These are phyloP conservation scores for Acanthamoeba healyi DNA, from an alignment of 208 protist species.

Conservation along the genomic window DNA sequence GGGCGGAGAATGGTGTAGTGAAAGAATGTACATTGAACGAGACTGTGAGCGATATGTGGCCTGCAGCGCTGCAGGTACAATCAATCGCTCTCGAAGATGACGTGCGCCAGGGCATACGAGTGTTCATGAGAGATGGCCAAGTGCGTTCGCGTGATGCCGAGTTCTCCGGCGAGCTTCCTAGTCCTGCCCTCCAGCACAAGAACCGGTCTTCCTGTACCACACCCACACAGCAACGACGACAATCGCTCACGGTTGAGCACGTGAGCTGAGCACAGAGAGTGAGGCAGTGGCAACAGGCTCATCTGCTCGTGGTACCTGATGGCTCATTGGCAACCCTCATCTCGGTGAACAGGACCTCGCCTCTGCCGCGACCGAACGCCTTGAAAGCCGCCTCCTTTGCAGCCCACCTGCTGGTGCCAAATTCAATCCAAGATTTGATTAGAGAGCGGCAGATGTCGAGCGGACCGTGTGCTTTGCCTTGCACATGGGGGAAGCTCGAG, in stretches of 20 bases:
- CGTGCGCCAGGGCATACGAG: conserved; percentile 37
- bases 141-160: conserved; percentile 65
- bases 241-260: too few species aligned
- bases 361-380: conserved; percentile 54
- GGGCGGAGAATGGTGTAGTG: too few species aligned
- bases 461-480: too few species aligned
- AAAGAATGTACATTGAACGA: neutral
- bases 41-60: neutral
- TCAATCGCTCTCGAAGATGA: conserved; percentile 63
- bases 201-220: neutral
- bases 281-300: too few species aligned
- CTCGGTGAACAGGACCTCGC: conserved; percentile 56
- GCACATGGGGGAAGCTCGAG: neutral
- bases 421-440: too few species aligned
- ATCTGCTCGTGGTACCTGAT: neutral
- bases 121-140: conserved; percentile 49
- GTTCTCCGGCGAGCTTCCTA: neutral
- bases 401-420: conserved; percentile 59
- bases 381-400: conserved; percentile 73
- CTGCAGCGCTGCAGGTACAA: neutral
- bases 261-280: too few species aligned
- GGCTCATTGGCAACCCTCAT: conserved; percentile 47
- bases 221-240: too few species aligned
- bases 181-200: conserved; percentile 54
- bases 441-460: too few species aligned